Base-by-base conservation (phyloP, 2,329 filamentous ascomycete species). In the Fusarium palustre region DNA sequence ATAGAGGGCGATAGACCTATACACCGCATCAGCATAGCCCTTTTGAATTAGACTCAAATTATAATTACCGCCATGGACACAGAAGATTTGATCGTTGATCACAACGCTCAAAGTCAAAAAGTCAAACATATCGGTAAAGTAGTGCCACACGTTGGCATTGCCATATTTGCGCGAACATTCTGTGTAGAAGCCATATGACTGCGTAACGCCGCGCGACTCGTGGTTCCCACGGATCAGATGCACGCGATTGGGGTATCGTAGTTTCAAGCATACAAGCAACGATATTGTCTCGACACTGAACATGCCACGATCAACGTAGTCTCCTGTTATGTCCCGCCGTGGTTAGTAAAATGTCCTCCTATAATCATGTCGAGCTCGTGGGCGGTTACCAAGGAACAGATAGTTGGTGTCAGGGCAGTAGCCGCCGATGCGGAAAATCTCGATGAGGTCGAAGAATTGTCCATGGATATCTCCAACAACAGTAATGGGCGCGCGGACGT, bases 121-220 rank as follows among this genome's bases (percentile, higher is more conserved):
- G 82, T 99, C 96, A 81, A 99, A 99, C 94, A 99, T 98, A 82
- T 99, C 96, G 71, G 96, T 99, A 79, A 99, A 99, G 80, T 98
- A 96, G 81, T 99, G 96, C 96, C 96, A 99, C 24, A 99, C 96
- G 75, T 96, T 97, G 69, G 96, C 94, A 77, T 97, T 98, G 78
- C 96, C 96, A 81, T 99, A 99, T 82, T 99, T 99, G 73, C 96
- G 91, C 22, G 92, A 94, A 81, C 96, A 99, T 79, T 99, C 96
- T 24, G 96, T 98, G 79, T 99, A 99, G 83, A 99, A 99, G 59
- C 96, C 96, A 81, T 99, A 99, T 30, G 95, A 98, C 81, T 99
- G 96, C 13, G 96, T 99, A 55, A 99, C 96, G 75, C 96, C 96
- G 75, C 96, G 91, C 59, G 94, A 97, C 82, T 99, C 96, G 82